Percentiles rank a stretch among this genome's conserved stretches.
Evolutionary conservation across 768 basidiomycete species (phyloP).

Genomic region (Antrodiella citrinella): DNA sequence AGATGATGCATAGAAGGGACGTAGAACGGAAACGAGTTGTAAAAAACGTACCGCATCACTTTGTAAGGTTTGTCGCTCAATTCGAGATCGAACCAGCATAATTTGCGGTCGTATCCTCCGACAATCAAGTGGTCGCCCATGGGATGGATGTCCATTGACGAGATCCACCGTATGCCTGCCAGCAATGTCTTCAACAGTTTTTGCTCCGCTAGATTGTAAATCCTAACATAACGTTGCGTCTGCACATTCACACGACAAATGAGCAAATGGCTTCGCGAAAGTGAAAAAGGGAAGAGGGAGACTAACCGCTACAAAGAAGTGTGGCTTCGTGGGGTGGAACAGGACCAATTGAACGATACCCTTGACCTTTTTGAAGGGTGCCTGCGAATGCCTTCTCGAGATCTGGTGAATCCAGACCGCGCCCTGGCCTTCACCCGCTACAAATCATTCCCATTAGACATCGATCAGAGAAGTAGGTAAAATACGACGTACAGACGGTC

Average conservation of each 20-base stretch:
- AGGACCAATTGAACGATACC: slow-evolving; percentile 84
- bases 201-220: slow-evolving; percentile 94
- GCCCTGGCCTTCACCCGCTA: slow-evolving; percentile 66
- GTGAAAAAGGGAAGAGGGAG: too few species aligned
- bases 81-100: slow-evolving; percentile 99
- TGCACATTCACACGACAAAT: too few species aligned
- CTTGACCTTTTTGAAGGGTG: slow-evolving; percentile 94
- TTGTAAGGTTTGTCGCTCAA: slow-evolving; percentile 96
- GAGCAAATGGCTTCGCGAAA: too few species aligned
- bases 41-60: slow-evolving; percentile 63
- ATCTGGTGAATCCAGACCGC: slow-evolving; percentile 95
- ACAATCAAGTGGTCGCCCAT: slow-evolving; percentile 95
- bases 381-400: slow-evolving; percentile 89
- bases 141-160: slow-evolving; percentile 93
- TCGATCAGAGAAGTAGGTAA: not conserved
- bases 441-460: not conserved
- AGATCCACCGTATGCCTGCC: slow-evolving; percentile 97
- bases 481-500: slow-evolving; percentile 71
- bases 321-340: slow-evolving; percentile 91
- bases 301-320: slow-evolving; percentile 96
- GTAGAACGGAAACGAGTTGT: slow-evolving; percentile 5
- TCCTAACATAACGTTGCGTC: slow-evolving; percentile 94
- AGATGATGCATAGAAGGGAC: not conserved
- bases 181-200: slow-evolving; percentile 87
- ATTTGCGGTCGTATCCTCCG: slow-evolving; percentile 93